Conservation (phyloP, 2,329 filamentous ascomycete species). For the Cladosporium sphaerospermum region DNA sequence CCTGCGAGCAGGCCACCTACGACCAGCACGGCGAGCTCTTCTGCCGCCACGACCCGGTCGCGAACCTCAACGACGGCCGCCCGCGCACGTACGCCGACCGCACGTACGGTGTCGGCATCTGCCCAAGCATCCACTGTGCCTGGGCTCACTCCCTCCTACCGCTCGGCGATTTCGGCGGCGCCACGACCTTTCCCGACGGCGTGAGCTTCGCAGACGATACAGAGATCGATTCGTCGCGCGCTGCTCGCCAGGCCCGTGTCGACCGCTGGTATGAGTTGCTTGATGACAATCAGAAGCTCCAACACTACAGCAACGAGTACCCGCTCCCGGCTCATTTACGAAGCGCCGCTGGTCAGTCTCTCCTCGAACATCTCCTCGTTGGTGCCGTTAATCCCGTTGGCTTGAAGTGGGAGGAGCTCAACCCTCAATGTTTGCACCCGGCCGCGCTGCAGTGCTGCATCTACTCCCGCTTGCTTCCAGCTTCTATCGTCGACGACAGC, state of each 20-base stretch:
- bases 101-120: slow-evolving; percentile 15
- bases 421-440: slow-evolving; percentile 12
- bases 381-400: neutral
- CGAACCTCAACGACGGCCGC: slow-evolving; percentile 7
- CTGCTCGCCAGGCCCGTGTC: slow-evolving; percentile 14
- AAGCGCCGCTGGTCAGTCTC: neutral
- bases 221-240: slow-evolving; percentile 10
- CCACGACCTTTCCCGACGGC: slow-evolving; percentile 23
- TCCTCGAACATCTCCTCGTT: neutral
- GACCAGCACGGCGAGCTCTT: slow-evolving; percentile 11
- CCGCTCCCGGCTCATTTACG: slow-evolving; percentile 5
- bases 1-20: slow-evolving; percentile 8
- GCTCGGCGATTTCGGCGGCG: slow-evolving; percentile 8
- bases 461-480: neutral
- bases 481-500: neutral
- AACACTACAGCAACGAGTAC: slow-evolving; percentile 6
- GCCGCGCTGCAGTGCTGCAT: slow-evolving; percentile 5
- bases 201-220: slow-evolving; percentile 24
- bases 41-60: slow-evolving; percentile 10
- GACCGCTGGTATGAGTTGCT: slow-evolving; percentile 13
- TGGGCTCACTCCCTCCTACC: neutral
- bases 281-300: slow-evolving; percentile 12
- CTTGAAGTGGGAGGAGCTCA: slow-evolving; percentile 14
- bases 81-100: neutral
- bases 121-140: slow-evolving; percentile 13